Evolutionary conservation across 2,329 filamentous ascomycete species (phyloP).

Genomic region (Talaromyces sp.): DNA sequence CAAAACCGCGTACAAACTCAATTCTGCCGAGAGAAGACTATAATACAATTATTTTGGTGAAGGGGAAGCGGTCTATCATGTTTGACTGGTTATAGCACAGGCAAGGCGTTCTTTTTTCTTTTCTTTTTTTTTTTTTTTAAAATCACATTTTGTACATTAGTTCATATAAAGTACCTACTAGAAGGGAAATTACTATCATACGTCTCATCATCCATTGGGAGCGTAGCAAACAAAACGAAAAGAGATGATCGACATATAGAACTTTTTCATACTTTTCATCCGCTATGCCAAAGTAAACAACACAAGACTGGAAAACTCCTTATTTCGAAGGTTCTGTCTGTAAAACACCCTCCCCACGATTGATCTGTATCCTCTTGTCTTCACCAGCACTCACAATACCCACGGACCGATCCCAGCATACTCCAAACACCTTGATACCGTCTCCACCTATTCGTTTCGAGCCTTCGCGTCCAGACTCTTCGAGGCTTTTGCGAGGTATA

Average conservation of each 20-base stretch:
- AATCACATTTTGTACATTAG: not conserved
- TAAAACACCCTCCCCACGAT: slow-evolving; percentile 58
- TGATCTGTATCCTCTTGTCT: slow-evolving; percentile 92
- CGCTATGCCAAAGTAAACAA: slow-evolving; percentile 3
- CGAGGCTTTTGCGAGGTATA: slow-evolving; percentile 70
- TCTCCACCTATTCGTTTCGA: slow-evolving; percentile 65
- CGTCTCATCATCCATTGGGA: not conserved
- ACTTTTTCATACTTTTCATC: not conserved
- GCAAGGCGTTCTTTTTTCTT: slow-evolving; percentile 21
- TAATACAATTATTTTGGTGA: slow-evolving; percentile 25
- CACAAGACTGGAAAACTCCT: not conserved
- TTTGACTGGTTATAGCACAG: slow-evolving; percentile 20
- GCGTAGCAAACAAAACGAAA: not conserved
- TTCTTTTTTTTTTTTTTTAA: slow-evolving; percentile 16
- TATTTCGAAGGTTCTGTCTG: slow-evolving; percentile 21
- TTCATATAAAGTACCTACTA: slow-evolving; percentile 9
- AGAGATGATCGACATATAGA: not conserved
- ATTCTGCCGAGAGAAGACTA: slow-evolving; percentile 54
- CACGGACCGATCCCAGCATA: slow-evolving; percentile 78
- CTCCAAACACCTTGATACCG: slow-evolving; percentile 83
- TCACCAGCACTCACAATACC: slow-evolving; percentile 90
- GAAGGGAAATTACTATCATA: slow-evolving; percentile 2
- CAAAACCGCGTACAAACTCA: slow-evolving; percentile 56
- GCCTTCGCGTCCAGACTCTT: slow-evolving; percentile 58
- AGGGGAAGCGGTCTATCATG: slow-evolving; percentile 11